Evolutionary conservation across 2,329 filamentous ascomycete genomes (phyloP).

Genomic region (Arthrinium phaeospermum): DNA sequence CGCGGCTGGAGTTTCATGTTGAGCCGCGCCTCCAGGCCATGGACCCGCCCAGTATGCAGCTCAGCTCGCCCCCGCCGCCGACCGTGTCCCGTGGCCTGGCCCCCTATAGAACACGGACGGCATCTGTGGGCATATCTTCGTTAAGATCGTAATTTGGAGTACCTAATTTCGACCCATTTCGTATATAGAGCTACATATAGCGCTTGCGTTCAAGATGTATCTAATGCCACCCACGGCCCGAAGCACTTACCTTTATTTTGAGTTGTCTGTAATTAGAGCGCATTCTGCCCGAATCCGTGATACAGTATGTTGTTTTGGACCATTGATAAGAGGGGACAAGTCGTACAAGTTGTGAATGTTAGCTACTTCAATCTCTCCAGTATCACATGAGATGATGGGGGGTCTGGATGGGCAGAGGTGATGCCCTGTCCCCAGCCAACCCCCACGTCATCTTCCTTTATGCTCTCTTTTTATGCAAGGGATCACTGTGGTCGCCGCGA

Average conservation of each 20-base stretch:
- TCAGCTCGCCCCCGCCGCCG: background rate
- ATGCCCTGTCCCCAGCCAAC: background rate
- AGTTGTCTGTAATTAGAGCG: background rate
- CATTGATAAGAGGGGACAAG: background rate
- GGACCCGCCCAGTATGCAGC: conserved; percentile 10
- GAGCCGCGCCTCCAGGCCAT: conserved; percentile 6
- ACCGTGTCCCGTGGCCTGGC: background rate
- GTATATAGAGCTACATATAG: background rate
- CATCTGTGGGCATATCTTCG: conserved; percentile 10
- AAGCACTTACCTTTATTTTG: background rate
- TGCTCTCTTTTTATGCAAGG: background rate
- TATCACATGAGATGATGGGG: background rate
- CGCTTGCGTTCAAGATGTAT: background rate
- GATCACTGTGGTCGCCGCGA: background rate
- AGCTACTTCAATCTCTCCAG: background rate
- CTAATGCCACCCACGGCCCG: background rate
- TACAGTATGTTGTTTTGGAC: background rate
- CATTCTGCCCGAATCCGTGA: background rate
- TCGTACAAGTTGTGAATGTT: background rate
- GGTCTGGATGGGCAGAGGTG: background rate
- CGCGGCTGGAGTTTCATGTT: background rate
- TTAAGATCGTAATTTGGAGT: background rate
- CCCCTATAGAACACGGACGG: conserved; percentile 11
- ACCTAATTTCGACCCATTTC: background rate
- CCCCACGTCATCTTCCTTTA: background rate